These are phyloP conservation scores for Didymella arachidicola DNA, from an alignment of 2,329 filamentous ascomycete genomes.

Conservation along the genomic window DNA sequence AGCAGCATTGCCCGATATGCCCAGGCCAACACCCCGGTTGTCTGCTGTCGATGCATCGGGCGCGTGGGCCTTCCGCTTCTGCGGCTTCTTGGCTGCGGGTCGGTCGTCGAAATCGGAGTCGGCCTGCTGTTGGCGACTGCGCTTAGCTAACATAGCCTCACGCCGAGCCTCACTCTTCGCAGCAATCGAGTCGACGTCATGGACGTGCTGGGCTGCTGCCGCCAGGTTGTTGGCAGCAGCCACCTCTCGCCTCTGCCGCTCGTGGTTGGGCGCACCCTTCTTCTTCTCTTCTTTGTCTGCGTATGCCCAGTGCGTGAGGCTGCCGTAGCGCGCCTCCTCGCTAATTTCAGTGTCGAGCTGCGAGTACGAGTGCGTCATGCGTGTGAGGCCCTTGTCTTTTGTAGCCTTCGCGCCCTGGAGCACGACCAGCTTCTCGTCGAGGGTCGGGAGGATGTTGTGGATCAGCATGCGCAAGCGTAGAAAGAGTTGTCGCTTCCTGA, in stretches of 20 bases:
- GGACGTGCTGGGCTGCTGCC: constrained; percentile 74
- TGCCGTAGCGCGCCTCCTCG: constrained; percentile 93
- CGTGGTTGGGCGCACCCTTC: constrained; percentile 66
- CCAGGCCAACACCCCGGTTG: constrained; percentile 64
- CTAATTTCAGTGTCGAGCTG: constrained; percentile 89
- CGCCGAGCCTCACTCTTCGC: constrained; percentile 83
- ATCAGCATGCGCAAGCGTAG: constrained; percentile 79
- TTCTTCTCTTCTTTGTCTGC: constrained; percentile 75
- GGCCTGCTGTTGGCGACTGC: constrained; percentile 69
- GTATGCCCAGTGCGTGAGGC: constrained; percentile 93
- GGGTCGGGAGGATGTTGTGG: constrained; percentile 82
- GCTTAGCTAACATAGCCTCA: constrained; percentile 79
- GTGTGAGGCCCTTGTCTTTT: constrained; percentile 80
- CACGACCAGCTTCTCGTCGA: constrained; percentile 98
- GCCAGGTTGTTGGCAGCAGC: constrained; percentile 73
- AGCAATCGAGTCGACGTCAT: constrained; percentile 83
- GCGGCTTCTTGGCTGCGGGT: constrained; percentile 66
- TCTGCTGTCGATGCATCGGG: constrained; percentile 55
- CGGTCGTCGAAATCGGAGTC: constrained; percentile 83
- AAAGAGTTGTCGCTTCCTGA: constrained; percentile 76
- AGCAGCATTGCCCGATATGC: constrained; percentile 65
- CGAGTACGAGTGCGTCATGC: constrained; percentile 86
- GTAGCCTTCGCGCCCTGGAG: constrained; percentile 91
- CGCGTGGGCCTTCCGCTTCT: constrained; percentile 65
- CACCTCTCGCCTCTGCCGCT: constrained; percentile 79